A percentile compares a stretch with the other conserved stretches of the same genome.
phyloP scores from a whole-genome alignment of 169 alveolate genomes.

The Plasmodium ovale region DNA sequence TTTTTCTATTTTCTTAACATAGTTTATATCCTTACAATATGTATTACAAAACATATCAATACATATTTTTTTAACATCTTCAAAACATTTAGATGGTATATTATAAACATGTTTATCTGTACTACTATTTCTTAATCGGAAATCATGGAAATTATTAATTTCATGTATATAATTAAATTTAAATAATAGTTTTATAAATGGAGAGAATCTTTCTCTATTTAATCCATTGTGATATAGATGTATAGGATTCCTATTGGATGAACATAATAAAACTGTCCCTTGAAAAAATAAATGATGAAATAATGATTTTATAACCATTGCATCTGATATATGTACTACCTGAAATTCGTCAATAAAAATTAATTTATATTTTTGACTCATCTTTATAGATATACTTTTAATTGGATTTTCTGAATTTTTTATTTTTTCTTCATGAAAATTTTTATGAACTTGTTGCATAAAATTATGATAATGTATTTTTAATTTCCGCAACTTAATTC shows the following conservation, averaged over 20 bases:
- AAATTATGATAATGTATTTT: constrained; percentile 85
- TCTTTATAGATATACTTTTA: constrained; percentile 75
- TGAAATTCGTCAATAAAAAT: constrained; percentile 85
- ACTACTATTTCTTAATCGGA: constrained; percentile 42
- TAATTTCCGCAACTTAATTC: constrained; percentile 67
- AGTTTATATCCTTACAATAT: constrained; percentile 27
- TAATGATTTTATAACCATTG: constrained; percentile 84
- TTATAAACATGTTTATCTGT: constrained; percentile 25
- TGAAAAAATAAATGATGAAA: constrained; percentile 81
- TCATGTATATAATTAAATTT: constrained; percentile 69
- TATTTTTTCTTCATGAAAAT: constrained; percentile 78
- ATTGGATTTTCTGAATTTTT: constrained; percentile 75
- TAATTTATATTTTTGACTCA: constrained; percentile 76
- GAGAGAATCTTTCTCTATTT: constrained; percentile 83
- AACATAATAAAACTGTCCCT: constrained; percentile 78
- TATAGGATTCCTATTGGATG: constrained; percentile 83
- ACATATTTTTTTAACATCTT: constrained; percentile 48
- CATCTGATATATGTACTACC: constrained; percentile 86
- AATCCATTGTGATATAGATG: constrained; percentile 82
- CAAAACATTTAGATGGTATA: constrained; percentile 40
- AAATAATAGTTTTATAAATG: constrained; percentile 79
- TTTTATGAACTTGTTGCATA: constrained; percentile 81
- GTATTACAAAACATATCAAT: constrained; percentile 15
- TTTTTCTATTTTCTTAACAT: constrained; percentile 32
- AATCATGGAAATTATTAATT: constrained; percentile 63